These are phyloP conservation scores for Rhizopogon roseolus DNA, from an alignment of 768 basidiomycete species.

Conservation along the genomic window DNA sequence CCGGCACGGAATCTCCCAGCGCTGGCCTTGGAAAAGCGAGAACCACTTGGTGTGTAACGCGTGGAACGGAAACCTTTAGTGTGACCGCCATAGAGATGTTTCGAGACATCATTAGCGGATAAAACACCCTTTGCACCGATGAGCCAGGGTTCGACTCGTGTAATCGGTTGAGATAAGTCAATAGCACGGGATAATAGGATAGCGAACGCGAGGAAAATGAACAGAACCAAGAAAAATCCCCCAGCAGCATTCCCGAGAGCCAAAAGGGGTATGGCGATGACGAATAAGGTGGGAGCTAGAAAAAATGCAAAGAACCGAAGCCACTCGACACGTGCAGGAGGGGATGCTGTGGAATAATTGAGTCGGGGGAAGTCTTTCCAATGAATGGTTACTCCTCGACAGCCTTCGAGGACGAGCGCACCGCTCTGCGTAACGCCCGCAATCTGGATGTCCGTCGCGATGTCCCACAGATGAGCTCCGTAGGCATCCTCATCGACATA, in stretches of 20 bases:
- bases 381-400: conserved; percentile 2
- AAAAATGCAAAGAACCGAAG: conserved; percentile 2
- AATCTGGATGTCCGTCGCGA: conserved; percentile 4
- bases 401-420: conserved; percentile 6
- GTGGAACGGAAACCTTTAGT: conserved; percentile 1
- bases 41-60: conserved; percentile 9
- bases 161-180: conserved; percentile 9
- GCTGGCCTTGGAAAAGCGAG: conserved; percentile 1
- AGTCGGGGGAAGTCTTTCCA: conserved; percentile 8
- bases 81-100: conserved; percentile 8
- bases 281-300: neutral
- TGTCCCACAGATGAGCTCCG: conserved; percentile 7
- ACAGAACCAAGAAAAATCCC: neutral
- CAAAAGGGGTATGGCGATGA: neutral
- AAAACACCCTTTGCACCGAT: conserved; percentile 14
- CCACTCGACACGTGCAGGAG: conserved; percentile 3
- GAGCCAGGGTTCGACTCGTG: conserved; percentile 10
- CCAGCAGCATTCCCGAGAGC: neutral
- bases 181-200: conserved; percentile 7
- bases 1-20: conserved; percentile 1
- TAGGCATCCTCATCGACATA: conserved; percentile 12
- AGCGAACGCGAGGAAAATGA: neutral
- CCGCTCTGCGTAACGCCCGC: conserved; percentile 3
- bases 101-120: conserved; percentile 3
- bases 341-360: conserved; percentile 1